Evolutionary conservation across 805 yeast species (phyloP), one percentile per base, ranked within the genome.

Genomic region (Zygosaccharomyces gambellarensis): DNA sequence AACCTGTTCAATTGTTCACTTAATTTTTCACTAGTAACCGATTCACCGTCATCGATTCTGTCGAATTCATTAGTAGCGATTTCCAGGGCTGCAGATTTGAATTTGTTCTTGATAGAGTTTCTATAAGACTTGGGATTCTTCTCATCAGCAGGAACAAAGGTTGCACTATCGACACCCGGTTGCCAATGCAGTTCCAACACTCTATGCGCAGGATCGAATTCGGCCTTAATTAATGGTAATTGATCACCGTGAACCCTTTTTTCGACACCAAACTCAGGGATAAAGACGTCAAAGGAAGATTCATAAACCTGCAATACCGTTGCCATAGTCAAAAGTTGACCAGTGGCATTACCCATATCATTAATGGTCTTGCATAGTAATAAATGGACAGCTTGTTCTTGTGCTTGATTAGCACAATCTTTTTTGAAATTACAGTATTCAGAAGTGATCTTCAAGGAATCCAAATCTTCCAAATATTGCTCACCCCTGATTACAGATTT

Each of bases 171-270:
- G 47, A 86, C 80, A n/a, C 90, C 92, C 46, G 80, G 81, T 67
- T 89, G 95, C 99, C 99, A 92, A 63, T 79, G 89, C 43, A 92
- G 72, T 64, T 92, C 97, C 60, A 92, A 74, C 8, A 81, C 70
- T 40, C 88, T 77, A 36, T 77, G 71, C 14, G 64, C 60, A 63
- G 84, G 86, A 65, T 87, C 90, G 65, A 86, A 94, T 67, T 94
- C 98, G 4, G 97, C 98, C 67, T 90, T 90, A 22, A 80, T 80
- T 54, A 92, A 74, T 9, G 98, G 98, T 48, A 94, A 74, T 69
- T 94, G 98, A 69, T 94, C 99, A 25, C 98, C 97, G 63, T 94
- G 99, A 21, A 90, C 97, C 61, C 97, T 78, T 69, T 90, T 90
- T 65, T 90, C 97, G 59, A 90, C 86, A 39, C 97, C 97, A 71